Evolutionary conservation across 441 rosid species (phyloP).

Genomic region (Bocquillonia castaneifolia): DNA sequence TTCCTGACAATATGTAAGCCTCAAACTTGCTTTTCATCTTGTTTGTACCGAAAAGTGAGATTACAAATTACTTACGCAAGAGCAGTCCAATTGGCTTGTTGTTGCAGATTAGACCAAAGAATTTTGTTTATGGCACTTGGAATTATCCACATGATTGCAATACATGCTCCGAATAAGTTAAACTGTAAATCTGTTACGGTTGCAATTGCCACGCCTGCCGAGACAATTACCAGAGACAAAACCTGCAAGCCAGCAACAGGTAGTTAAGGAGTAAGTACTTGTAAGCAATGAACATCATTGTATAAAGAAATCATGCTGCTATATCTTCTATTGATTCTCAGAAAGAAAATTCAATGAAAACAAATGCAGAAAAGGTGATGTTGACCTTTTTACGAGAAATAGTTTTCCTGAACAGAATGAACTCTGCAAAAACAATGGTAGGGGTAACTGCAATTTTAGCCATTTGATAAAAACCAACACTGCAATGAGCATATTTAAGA

Average conservation of each 20-base stretch:
- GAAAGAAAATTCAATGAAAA: too few relatives aligned
- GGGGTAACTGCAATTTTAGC: slow-evolving; percentile 97
- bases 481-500: slow-evolving; percentile 27
- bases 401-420: slow-evolving; percentile 57
- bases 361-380: not conserved
- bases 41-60: not conserved
- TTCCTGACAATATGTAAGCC: not conserved
- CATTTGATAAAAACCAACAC: slow-evolving; percentile 97
- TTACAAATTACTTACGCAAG: slow-evolving; percentile 48
- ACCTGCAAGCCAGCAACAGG: slow-evolving; percentile 38
- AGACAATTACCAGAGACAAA: slow-evolving; percentile 61
- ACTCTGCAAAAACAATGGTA: slow-evolving; percentile 81
- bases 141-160: slow-evolving; percentile 78
- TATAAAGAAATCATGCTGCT: not conserved
- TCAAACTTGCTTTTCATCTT: not conserved
- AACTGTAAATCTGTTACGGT: slow-evolving; percentile 84
- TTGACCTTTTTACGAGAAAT: slow-evolving; percentile 58
- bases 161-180: slow-evolving; percentile 69
- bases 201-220: slow-evolving; percentile 81
- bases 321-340: not conserved
- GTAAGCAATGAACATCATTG: too few relatives aligned
- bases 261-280: not conserved
- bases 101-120: slow-evolving; percentile 89
- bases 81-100: slow-evolving; percentile 89
- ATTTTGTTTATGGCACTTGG: slow-evolving; percentile 90